These are phyloP conservation scores for Leishmania braziliensis DNA, from an alignment of 208 protist species.

Conservation along the genomic window DNA sequence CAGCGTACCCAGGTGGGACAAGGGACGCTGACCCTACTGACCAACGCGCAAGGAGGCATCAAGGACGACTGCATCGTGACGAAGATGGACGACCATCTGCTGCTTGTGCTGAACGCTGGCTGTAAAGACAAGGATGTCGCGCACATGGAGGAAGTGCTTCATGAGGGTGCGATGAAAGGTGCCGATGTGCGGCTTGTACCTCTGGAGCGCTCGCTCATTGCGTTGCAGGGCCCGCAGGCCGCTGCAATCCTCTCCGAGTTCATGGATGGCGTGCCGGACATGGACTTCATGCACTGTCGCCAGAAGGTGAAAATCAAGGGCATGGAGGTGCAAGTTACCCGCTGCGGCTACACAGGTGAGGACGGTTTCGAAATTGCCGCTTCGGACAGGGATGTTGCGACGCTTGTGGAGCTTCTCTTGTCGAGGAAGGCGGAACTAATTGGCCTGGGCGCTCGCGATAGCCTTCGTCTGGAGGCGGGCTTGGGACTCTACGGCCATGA, in stretches of 20 bases:
- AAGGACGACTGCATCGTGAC: slow-evolving; percentile 97
- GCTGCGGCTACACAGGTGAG: slow-evolving; percentile 98
- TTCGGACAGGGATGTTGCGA: slow-evolving; percentile 35
- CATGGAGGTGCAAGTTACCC: slow-evolving; percentile 63
- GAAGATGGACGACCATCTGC: slow-evolving; percentile 87
- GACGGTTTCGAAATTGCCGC: slow-evolving; percentile 98
- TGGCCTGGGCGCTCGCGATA: slow-evolving; percentile 96
- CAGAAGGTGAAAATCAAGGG: slow-evolving; percentile 51
- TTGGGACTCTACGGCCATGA: slow-evolving; percentile 99
- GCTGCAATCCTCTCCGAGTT: slow-evolving; percentile 56
- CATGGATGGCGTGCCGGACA: slow-evolving; percentile 31
- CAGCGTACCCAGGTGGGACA: slow-evolving; percentile 35
- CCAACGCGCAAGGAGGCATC: slow-evolving; percentile 93
- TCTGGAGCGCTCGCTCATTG: slow-evolving; percentile 82
- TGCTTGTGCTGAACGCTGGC: slow-evolving; percentile 97
- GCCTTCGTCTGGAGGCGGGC: slow-evolving; percentile 96
- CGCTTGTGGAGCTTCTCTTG: slow-evolving; percentile 67
- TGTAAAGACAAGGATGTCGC: slow-evolving; percentile 95
- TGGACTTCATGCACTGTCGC: slow-evolving; percentile 87
- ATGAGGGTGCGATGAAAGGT: slow-evolving; percentile 52
- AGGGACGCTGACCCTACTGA: slow-evolving; percentile 89
- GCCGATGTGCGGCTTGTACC: slow-evolving; percentile 83
- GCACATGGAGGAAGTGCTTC: slow-evolving; percentile 60
- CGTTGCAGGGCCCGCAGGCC: slow-evolving; percentile 94
- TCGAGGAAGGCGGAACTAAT: slow-evolving; percentile 57